Conservation (phyloP, 179 eudicot species). For the Gypsophila paniculata region DNA sequence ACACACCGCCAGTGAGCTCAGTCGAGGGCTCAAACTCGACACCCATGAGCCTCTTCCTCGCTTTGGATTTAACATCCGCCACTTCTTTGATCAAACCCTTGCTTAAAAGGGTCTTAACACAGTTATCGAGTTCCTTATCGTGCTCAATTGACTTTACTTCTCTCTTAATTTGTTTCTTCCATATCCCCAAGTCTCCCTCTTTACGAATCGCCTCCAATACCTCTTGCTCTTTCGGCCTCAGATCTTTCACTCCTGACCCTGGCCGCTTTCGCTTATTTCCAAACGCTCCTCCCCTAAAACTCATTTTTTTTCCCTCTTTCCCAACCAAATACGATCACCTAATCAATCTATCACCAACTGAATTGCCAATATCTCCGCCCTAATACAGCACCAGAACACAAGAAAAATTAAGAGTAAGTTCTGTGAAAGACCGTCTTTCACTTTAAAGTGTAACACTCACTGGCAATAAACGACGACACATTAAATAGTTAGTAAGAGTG, state of each 20-base stretch:
- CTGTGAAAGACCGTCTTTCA: no score
- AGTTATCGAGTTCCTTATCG: slow-evolving; percentile 23
- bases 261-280: slow-evolving; percentile 48
- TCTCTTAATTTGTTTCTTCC: slow-evolving; percentile 34
- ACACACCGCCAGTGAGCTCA: slow-evolving; percentile 66
- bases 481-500: no score
- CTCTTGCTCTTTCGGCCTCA: slow-evolving; percentile 31
- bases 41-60: slow-evolving; percentile 51
- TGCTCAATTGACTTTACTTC: slow-evolving; percentile 23
- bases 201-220: slow-evolving; percentile 40
- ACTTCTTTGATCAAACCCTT: slow-evolving; percentile 57
- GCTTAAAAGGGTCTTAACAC: slow-evolving; percentile 38
- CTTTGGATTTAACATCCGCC: slow-evolving; percentile 41
- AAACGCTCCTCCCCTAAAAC: slow-evolving; percentile 12
- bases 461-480: no score
- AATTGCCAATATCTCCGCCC: not conserved
- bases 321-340: not conserved
- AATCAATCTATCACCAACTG: not conserved
- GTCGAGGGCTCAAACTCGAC: slow-evolving; percentile 60
- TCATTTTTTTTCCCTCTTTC: slow-evolving; percentile 16
- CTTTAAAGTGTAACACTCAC: no score
- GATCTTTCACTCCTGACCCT: slow-evolving; percentile 25
- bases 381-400: not conserved
- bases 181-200: slow-evolving; percentile 50
- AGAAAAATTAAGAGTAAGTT: no score